Evolutionary conservation across 352 stramenopile genomes (phyloP).

Genomic region (Globisporangium emineosum): DNA sequence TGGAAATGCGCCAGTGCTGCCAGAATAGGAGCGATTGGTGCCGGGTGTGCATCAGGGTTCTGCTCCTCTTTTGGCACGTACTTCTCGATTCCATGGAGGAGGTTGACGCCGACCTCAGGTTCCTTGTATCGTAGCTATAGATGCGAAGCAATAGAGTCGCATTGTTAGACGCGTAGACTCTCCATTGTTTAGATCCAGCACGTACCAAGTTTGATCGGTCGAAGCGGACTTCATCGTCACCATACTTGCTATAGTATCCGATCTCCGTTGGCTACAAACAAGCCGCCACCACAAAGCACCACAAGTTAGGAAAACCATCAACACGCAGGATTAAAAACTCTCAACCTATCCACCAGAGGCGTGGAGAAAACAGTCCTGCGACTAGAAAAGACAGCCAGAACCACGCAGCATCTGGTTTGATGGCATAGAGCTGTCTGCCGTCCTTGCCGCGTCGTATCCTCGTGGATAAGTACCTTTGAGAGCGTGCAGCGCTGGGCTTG

Average conservation of each 20-base stretch:
- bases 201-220: slow-evolving; percentile 65
- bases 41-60: slow-evolving; percentile 36
- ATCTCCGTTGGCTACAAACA: slow-evolving; percentile 51
- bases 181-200: background rate
- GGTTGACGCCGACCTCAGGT: slow-evolving; percentile 38
- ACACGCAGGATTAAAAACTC: background rate
- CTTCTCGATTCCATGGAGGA: slow-evolving; percentile 56
- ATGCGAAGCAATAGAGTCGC: background rate
- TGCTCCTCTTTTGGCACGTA: slow-evolving; percentile 53
- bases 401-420: background rate
- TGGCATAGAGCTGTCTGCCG: background rate
- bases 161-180: background rate
- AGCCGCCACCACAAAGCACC: background rate
- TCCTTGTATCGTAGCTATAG: slow-evolving; percentile 33
- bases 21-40: slow-evolving; percentile 50
- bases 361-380: background rate
- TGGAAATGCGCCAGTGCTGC: slow-evolving; percentile 45
- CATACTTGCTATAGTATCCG: slow-evolving; percentile 61
- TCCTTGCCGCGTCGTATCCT: slow-evolving; percentile 4
- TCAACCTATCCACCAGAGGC: background rate
- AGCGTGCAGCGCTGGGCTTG: slow-evolving; percentile 20
- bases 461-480: slow-evolving; percentile 12
- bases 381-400: slow-evolving; percentile 2
- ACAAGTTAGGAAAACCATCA: background rate
- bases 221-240: slow-evolving; percentile 39